phyloP scores from a whole-genome alignment of 1,284 basidiomycete genomes.

The Tilletia indica region DNA sequence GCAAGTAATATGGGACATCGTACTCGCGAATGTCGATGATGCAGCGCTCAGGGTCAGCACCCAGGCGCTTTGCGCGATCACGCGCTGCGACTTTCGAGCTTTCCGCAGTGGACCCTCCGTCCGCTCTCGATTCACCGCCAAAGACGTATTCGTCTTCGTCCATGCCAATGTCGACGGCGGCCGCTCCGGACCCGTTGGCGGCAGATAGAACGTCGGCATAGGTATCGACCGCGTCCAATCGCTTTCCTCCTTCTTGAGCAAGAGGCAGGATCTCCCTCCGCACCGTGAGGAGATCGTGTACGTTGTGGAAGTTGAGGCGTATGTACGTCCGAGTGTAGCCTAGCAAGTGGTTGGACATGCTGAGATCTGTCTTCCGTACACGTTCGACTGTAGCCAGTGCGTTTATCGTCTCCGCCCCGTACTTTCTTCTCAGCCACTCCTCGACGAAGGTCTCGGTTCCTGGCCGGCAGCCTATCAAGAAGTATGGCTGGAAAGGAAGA shows the following conservation, averaged over 20 bases:
- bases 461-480: constrained; percentile 76
- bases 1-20: constrained; percentile 95
- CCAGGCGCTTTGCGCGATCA: not conserved
- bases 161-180: constrained; percentile 37
- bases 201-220: constrained; percentile 89
- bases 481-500: constrained; percentile 89
- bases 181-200: constrained; percentile 25
- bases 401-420: constrained; percentile 74
- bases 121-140: constrained; percentile 26
- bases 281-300: constrained; percentile 83
- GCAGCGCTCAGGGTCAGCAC: constrained; percentile 76
- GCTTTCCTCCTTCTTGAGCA: constrained; percentile 84
- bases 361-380: constrained; percentile 87
- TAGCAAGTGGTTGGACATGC: constrained; percentile 92
- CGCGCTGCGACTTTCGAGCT: constrained; percentile 17
- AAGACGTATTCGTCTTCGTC: constrained; percentile 40
- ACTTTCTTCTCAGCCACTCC: constrained; percentile 92
- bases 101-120: constrained; percentile 14
- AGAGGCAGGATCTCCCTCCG: constrained; percentile 85
- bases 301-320: constrained; percentile 86
- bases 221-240: constrained; percentile 90
- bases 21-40: constrained; percentile 94
- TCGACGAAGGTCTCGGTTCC: constrained; percentile 88
- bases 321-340: constrained; percentile 84
- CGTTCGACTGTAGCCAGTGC: constrained; percentile 66